Conservation (phyloP, 164 flowering plant species). For the Annona squamosa region DNA sequence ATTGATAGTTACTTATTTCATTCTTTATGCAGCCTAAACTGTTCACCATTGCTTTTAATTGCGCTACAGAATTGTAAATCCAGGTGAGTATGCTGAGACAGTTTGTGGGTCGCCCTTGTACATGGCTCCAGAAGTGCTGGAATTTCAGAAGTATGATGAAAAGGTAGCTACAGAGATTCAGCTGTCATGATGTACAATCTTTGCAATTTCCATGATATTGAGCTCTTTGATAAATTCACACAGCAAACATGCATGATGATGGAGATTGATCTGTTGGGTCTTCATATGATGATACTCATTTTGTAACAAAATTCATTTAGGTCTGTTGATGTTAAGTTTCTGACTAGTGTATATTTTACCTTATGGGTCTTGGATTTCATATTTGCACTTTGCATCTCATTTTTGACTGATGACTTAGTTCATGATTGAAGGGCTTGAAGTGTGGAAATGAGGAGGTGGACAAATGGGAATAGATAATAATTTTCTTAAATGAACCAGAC, state of each 20-base stretch:
- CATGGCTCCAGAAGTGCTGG: constrained; percentile 74
- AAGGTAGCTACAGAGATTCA: constrained; percentile 28
- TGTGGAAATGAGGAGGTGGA: too few relatives aligned
- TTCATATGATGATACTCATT: neutral
- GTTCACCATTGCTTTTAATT: constrained; percentile 1
- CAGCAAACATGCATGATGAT: neutral
- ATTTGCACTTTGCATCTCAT: neutral
- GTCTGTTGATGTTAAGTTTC: neutral
- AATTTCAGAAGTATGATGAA: constrained; percentile 52
- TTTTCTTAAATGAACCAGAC: too few relatives aligned
- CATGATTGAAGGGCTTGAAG: neutral
- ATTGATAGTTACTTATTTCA: neutral
- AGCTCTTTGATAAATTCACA: neutral
- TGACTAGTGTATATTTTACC: neutral
- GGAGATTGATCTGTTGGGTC: neutral
- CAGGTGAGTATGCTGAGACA: constrained; percentile 41
- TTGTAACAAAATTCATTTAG: neutral
- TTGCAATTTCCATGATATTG: neutral
- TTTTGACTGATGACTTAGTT: neutral
- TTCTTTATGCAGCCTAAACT: neutral
- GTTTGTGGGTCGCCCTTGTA: constrained; percentile 62
- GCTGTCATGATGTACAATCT: neutral
- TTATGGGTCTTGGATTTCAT: neutral
- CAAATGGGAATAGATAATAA: too few relatives aligned
- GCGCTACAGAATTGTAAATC: constrained; percentile 29